phyloP scores from a whole-genome alignment of 257 asterid species.

The Lithospermum erythrorhizon region DNA sequence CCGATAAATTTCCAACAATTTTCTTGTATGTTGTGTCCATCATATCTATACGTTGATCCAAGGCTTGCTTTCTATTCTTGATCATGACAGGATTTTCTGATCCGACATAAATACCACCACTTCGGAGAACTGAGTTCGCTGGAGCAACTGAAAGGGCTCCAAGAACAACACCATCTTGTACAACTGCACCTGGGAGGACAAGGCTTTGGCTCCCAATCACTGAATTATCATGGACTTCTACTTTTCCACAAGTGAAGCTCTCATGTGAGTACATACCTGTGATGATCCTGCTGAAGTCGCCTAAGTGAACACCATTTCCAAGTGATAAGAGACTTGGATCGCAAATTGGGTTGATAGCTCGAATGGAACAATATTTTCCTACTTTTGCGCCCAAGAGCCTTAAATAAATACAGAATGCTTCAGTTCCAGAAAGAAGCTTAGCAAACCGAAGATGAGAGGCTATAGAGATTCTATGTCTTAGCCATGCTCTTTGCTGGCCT shows the following conservation, averaged over 20 bases:
- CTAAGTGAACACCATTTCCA: constrained; percentile 70
- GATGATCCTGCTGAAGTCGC: constrained; percentile 69
- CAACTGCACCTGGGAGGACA: constrained; percentile 57
- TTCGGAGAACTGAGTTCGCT: constrained; percentile 42
- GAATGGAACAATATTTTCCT: constrained; percentile 63
- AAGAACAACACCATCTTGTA: constrained; percentile 56
- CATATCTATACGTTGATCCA: constrained; percentile 78
- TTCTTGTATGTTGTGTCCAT: constrained; percentile 68
- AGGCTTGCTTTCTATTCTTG: constrained; percentile 52
- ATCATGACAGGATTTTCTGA: constrained; percentile 64
- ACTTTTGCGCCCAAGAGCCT: constrained; percentile 61
- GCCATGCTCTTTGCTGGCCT: constrained; percentile 32
- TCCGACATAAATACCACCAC: constrained; percentile 74
- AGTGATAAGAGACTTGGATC: constrained; percentile 46
- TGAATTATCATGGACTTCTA: constrained; percentile 49
- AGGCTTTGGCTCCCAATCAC: constrained; percentile 80
- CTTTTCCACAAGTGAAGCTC: constrained; percentile 38
- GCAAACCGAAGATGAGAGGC: constrained; percentile 70
- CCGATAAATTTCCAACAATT: constrained; percentile 68
- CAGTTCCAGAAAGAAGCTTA: constrained; percentile 82
- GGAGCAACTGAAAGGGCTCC: constrained; percentile 84
- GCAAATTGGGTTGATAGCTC: constrained; percentile 66
- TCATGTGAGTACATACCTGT: constrained; percentile 48
- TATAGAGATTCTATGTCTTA: constrained; percentile 41
- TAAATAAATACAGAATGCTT: constrained; percentile 65